These are phyloP conservation scores for Trichoderma oligosporum DNA, from an alignment of 2,329 filamentous ascomycete species.

Conservation along the genomic window DNA sequence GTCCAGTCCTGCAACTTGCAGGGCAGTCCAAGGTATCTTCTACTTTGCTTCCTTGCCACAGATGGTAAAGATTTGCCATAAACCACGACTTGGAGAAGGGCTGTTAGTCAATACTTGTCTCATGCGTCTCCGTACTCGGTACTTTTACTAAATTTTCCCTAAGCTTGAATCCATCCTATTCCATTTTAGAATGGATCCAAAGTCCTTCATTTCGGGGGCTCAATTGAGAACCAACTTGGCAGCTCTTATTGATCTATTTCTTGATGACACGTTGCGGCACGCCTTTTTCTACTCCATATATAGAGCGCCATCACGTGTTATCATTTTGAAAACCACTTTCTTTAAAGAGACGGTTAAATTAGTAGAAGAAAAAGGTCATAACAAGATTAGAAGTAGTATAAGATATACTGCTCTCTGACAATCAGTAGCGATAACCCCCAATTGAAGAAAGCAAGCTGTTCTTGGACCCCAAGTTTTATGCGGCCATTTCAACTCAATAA, in stretches of 20 bases:
- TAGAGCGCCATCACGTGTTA: neutral
- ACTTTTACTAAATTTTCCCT: too few relatives aligned
- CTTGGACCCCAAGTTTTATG: too few relatives aligned
- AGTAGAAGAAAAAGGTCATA: too few relatives aligned
- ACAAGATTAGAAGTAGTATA: too few relatives aligned
- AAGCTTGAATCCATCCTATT: neutral
- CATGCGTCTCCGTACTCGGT: too few relatives aligned
- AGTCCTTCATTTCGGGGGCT: neutral
- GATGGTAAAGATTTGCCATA: neutral
- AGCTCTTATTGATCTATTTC: neutral
- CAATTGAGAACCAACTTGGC: slow-evolving; percentile 1
- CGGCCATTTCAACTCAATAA: too few relatives aligned
- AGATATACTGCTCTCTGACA: too few relatives aligned
- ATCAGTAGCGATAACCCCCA: too few relatives aligned
- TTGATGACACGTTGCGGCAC: slow-evolving; percentile 6
- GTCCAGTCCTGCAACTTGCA: neutral
- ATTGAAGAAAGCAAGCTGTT: too few relatives aligned
- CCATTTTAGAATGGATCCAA: neutral
- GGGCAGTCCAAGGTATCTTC: neutral
- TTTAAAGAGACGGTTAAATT: too few relatives aligned
- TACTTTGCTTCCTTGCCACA: neutral
- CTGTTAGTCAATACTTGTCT: neutral
- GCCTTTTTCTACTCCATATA: neutral
- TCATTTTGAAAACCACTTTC: neutral
- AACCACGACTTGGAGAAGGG: neutral